Conservation (phyloP, 1,139 yeast genomes). For the Kodamaea fungicola region DNA sequence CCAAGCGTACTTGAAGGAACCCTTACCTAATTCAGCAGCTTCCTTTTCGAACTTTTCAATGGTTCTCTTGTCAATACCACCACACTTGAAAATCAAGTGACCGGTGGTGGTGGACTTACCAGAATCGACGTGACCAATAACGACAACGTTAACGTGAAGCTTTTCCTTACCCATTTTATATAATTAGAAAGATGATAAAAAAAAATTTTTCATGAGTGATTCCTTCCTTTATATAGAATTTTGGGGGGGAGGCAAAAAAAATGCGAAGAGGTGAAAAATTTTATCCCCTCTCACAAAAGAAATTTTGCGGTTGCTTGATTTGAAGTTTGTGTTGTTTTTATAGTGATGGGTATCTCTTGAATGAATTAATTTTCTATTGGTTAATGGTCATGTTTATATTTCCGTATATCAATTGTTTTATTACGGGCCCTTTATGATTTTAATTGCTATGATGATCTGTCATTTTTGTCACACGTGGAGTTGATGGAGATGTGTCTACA, state of each 20-base stretch:
- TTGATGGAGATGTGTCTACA: no score
- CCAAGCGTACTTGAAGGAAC: conserved; percentile 99
- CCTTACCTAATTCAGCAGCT: conserved; percentile 81
- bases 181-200: neutral
- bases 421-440: no score
- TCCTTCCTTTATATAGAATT: conserved; percentile 1
- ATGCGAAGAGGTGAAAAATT: conserved; percentile 8
- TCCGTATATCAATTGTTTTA: conserved; percentile 1
- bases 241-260: conserved; percentile 4
- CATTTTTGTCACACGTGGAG: neutral
- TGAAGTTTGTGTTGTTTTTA: neutral
- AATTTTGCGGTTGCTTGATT: conserved; percentile 4
- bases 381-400: no score
- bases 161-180: conserved; percentile 75
- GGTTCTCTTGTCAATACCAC: conserved; percentile 95
- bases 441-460: neutral
- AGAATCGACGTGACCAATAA: conserved; percentile 49
- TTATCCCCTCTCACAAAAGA: conserved; percentile 2
- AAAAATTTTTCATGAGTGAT: neutral
- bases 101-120: conserved; percentile 48
- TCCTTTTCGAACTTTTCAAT: conserved; percentile 98
- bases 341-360: neutral
- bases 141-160: conserved; percentile 98
- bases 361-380: no score
- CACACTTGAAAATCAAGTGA: conserved; percentile 96